Conservation (phyloP, 495 filamentous ascomycete species). For the Penicillium subrubescens region DNA sequence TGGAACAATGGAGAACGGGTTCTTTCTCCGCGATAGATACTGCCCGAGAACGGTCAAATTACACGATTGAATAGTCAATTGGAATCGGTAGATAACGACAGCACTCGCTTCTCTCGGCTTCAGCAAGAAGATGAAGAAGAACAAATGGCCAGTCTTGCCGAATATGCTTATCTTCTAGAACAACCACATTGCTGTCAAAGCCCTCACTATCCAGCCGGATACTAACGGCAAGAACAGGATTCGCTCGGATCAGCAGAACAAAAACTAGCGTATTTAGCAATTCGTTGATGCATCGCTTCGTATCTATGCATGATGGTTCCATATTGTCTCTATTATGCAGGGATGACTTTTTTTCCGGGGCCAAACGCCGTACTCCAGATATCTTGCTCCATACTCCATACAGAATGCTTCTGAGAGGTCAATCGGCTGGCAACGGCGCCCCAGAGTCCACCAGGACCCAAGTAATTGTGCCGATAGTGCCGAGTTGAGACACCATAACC, state of each 20-base stretch:
- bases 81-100: neutral
- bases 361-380: neutral
- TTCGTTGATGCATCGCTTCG: too few relatives aligned
- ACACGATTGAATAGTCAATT: neutral
- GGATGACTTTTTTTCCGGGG: neutral
- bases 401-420: neutral
- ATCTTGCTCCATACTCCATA: neutral
- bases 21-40: neutral
- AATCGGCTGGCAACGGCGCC: neutral
- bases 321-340: neutral
- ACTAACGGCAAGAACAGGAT: neutral
- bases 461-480: neutral
- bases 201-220: neutral
- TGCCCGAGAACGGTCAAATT: neutral
- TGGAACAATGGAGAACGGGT: neutral
- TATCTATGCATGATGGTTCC: neutral
- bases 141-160: neutral
- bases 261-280: too few relatives aligned
- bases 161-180: neutral
- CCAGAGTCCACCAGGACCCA: neutral
- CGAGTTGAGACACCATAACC: neutral
- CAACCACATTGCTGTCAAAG: neutral
- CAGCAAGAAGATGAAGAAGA: neutral
- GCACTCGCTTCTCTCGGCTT: neutral
- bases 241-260: neutral